Percentiles rank a stretch among this genome's conserved stretches.
phyloP scores from a whole-genome alignment of 345 rosid species.

The Toxicodendron radicans region DNA sequence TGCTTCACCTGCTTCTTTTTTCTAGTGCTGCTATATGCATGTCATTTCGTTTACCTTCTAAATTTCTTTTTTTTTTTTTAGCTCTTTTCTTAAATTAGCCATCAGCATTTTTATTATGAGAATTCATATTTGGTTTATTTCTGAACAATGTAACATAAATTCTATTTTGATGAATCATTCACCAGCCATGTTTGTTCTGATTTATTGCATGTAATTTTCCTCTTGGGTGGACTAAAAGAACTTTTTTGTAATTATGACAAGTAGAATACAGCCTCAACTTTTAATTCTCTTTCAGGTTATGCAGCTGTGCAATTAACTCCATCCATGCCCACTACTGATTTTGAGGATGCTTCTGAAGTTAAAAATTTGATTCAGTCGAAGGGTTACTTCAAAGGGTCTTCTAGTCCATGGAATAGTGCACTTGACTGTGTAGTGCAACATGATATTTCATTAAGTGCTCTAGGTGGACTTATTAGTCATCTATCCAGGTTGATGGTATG shows the following conservation, averaged over 20 bases:
- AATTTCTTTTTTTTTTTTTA: background rate
- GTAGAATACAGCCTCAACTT: background rate
- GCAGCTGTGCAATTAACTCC: slow-evolving; percentile 63
- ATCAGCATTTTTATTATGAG: background rate
- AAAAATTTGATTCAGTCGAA: slow-evolving; percentile 60
- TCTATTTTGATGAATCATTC: background rate
- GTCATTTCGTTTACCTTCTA: background rate
- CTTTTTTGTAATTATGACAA: slow-evolving; percentile 7
- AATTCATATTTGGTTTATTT: background rate
- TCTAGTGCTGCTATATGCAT: background rate
- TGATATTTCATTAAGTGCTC: slow-evolving; percentile 60
- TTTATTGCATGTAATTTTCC: slow-evolving; percentile 9
- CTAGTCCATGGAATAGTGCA: slow-evolving; percentile 47
- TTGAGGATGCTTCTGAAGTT: slow-evolving; percentile 66
- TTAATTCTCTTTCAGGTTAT: slow-evolving; percentile 44
- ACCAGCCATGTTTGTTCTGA: slow-evolving; percentile 1
- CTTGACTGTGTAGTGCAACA: slow-evolving; percentile 48
- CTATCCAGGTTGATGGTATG: slow-evolving; percentile 86
- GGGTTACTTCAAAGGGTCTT: slow-evolving; percentile 65
- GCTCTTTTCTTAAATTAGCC: background rate
- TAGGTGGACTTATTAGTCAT: slow-evolving; percentile 78
- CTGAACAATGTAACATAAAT: background rate
- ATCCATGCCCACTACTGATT: slow-evolving; percentile 38
- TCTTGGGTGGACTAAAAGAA: background rate
- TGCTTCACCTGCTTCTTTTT: background rate